Evolutionary conservation across 306 rosid genomes (phyloP).

Genomic region (Pyrus pyrifolia): DNA sequence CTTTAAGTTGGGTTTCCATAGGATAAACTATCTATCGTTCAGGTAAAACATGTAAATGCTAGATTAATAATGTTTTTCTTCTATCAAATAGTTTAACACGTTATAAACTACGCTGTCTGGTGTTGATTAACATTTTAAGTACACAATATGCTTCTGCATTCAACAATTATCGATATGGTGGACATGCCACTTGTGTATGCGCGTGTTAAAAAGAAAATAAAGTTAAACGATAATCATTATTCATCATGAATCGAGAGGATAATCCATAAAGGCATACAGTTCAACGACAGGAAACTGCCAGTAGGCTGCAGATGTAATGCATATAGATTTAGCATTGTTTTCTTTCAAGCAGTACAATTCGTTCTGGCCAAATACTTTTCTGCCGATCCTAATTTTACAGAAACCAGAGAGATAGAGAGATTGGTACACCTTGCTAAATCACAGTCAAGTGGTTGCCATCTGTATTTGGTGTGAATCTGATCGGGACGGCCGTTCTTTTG

Average conservation of each 20-base stretch:
- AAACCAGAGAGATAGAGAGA: neutral
- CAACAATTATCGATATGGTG: neutral
- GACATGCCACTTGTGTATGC: neutral
- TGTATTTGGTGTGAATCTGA: constrained; percentile 44
- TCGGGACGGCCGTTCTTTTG: constrained; percentile 71
- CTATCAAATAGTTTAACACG: neutral
- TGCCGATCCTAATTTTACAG: too few species aligned
- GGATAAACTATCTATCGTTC: too few species aligned
- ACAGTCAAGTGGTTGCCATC: constrained; percentile 78
- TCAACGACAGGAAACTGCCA: too few species aligned
- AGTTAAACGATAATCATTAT: neutral
- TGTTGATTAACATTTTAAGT: neutral
- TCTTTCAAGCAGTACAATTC: too few species aligned
- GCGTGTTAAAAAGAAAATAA: neutral
- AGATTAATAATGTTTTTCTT: neutral
- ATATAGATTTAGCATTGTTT: too few species aligned
- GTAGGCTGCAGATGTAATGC: too few species aligned
- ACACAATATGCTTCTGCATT: neutral
- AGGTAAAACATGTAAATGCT: too few species aligned
- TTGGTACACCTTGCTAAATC: constrained; percentile 42
- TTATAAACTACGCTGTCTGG: neutral
- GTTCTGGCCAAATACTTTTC: too few species aligned
- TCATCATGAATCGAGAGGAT: neutral
- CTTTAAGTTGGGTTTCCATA: too few species aligned
- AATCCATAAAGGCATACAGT: neutral